Base-by-base conservation (phyloP, 805 yeast genomes). In the Sugiyamaella smithiae region DNA sequence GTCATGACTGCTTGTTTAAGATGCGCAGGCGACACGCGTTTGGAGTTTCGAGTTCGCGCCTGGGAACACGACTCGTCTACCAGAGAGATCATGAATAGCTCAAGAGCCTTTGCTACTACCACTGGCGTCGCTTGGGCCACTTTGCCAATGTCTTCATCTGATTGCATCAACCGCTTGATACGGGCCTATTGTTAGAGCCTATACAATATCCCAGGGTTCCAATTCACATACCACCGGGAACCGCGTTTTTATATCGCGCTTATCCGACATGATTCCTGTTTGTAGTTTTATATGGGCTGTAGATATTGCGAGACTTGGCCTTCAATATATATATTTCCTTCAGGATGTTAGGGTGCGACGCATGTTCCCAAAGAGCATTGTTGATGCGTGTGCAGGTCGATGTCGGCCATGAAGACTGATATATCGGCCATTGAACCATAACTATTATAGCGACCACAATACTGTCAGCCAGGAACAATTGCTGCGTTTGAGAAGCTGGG, bases 111-210 rank as follows among this genome's bases (percentile, higher is more conserved):
- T 5, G 98, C 97, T 6, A 93, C 96, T 14, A 91, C 91, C n/a
- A 91, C 85, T 0, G 99, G 99, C 1, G 99, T 95, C 1, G 97
- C 97, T 63, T 90, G 97, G 2, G 99, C 97, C 4, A 93, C 98
- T 64, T 93, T 93, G 2, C 99, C 99, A 40, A 93, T 90, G 55
- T 93, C 99, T 55, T 93, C 99, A 67, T 93, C 99, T 24, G 95
- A 83, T 64, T 93, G 99, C 97, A 93, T 91, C 51, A 93, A 80
- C 60, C 93, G 88, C 72, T 93, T 93, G 60, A 93, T 89, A 54
- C 98, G 80, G 2, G 98, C 98, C 67, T 64, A 22, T n/a, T 19
- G 33, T 40, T 40, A 40, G 33, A 23, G 28, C 6, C n/a, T n/a
- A 16, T 5, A 3, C 6, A 22, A 4, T 17, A 22, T 11, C 20